These are phyloP conservation scores for Ulota crispa DNA, from an alignment of 225 moss, liverwort and hornwort genomes.

Conservation along the genomic window DNA sequence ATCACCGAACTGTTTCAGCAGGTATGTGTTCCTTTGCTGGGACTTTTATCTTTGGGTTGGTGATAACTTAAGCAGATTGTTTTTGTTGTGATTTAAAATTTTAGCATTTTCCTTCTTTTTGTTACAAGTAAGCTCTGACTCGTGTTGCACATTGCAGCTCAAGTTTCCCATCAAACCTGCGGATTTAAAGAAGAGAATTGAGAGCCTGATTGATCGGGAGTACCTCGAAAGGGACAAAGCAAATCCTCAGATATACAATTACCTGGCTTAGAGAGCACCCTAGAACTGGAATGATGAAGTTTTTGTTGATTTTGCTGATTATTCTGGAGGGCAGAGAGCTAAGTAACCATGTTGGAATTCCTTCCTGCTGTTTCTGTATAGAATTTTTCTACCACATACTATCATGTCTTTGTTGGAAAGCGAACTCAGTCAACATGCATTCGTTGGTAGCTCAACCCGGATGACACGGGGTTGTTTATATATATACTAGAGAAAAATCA, in stretches of 20 bases:
- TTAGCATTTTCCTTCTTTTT: not conserved
- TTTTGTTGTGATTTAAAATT: not conserved
- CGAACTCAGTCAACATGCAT: constrained; percentile 29
- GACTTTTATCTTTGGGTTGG: not conserved
- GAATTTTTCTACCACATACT: constrained; percentile 46
- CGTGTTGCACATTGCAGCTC: constrained; percentile 26
- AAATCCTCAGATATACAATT: constrained; percentile 61
- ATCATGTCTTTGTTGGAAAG: constrained; percentile 20
- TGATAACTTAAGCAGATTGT: not conserved
- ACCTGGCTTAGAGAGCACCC: constrained; percentile 44
- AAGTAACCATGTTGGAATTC: constrained; percentile 27
- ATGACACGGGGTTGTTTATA: constrained; percentile 35
- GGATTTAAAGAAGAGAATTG: constrained; percentile 60
- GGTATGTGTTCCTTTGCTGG: constrained; percentile 16
- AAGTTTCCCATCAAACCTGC: constrained; percentile 63
- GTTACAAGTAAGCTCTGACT: not conserved
- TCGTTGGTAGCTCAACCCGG: constrained; percentile 23
- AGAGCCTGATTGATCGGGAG: constrained; percentile 64
- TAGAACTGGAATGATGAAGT: constrained; percentile 32
- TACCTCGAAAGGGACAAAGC: constrained; percentile 61
- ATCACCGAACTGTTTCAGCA: constrained; percentile 64
- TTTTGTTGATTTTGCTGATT: constrained; percentile 38
- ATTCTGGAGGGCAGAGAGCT: constrained; percentile 31
- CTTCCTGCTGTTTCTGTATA: constrained; percentile 44
- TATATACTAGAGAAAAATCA: constrained; percentile 25